phyloP scores from a whole-genome alignment of 2,329 filamentous ascomycete genomes.

The Diaporthe velutina region DNA sequence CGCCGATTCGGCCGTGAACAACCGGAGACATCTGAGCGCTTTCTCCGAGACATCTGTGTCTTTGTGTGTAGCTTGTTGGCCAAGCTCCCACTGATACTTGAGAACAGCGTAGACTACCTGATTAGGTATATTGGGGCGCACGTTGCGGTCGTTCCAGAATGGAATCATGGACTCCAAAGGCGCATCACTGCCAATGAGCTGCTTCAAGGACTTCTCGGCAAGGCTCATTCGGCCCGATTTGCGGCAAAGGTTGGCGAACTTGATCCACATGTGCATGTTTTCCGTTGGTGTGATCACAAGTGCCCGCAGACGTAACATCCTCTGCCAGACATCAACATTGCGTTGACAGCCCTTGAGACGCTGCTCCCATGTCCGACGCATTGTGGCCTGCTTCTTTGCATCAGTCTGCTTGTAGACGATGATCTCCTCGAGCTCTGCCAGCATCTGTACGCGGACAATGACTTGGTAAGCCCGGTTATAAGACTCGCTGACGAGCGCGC shows the following conservation, averaged over 20 bases:
- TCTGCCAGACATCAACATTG: conserved; percentile 98
- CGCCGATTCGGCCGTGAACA: conserved; percentile 72
- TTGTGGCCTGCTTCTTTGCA: conserved; percentile 86
- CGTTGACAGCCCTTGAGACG: conserved; percentile 94
- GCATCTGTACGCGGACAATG: conserved; percentile 98
- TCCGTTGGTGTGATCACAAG: conserved; percentile 92
- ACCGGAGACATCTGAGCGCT: conserved; percentile 69
- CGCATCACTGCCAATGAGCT: conserved; percentile 82
- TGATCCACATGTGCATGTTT: conserved; percentile 99
- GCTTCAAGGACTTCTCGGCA: conserved; percentile 93
- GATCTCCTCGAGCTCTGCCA: conserved; percentile 97
- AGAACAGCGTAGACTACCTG: conserved; percentile 96
- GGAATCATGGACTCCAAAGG: conserved; percentile 72
- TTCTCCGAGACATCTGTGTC: conserved; percentile 63
- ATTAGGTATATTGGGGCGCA: conserved; percentile 67
- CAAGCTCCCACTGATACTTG: conserved; percentile 95
- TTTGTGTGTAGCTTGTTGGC: conserved; percentile 67
- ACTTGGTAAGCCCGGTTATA: conserved; percentile 98
- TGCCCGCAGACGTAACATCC: conserved; percentile 94
- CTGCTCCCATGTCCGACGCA: conserved; percentile 96
- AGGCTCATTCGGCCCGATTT: conserved; percentile 96
- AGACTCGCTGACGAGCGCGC: conserved; percentile 95
- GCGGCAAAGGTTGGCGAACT: conserved; percentile 97
- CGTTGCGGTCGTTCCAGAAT: conserved; percentile 64
- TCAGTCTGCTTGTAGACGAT: conserved; percentile 98